These are phyloP conservation scores for Plasmodium berghei DNA, from an alignment of 169 alveolate genomes.

Conservation along the genomic window DNA sequence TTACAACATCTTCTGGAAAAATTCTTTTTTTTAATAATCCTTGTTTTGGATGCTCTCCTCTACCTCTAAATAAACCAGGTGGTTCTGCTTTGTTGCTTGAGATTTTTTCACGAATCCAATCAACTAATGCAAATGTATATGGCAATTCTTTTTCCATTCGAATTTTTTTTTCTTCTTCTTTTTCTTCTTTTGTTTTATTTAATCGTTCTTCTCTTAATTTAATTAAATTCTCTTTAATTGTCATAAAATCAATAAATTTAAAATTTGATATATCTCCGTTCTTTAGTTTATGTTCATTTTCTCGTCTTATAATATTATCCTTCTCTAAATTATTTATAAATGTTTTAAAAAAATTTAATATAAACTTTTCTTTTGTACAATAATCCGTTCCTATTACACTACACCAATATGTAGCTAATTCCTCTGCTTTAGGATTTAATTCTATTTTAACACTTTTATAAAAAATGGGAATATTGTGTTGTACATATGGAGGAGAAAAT, in stretches of 20 bases:
- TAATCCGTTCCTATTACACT: conserved; percentile 94
- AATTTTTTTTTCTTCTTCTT: conserved; percentile 87
- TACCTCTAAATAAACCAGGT: conserved; percentile 99
- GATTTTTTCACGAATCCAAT: conserved; percentile 93
- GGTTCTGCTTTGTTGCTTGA: conserved; percentile 96
- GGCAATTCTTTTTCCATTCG: conserved; percentile 84
- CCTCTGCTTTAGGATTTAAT: conserved; percentile 96
- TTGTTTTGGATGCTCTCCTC: conserved; percentile 99
- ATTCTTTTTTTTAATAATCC: conserved; percentile 93
- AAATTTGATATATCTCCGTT: conserved; percentile 79
- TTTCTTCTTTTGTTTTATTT: conserved; percentile 88
- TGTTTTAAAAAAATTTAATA: conserved; percentile 92
- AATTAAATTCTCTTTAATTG: conserved; percentile 89
- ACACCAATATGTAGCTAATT: conserved; percentile 97
- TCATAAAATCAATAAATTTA: conserved; percentile 92
- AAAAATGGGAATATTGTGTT: conserved; percentile 87
- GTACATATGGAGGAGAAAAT: conserved; percentile 92
- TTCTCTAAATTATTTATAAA: conserved; percentile 86
- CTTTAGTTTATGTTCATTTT: conserved; percentile 77
- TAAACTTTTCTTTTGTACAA: conserved; percentile 92
- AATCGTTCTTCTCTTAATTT: conserved; percentile 87
- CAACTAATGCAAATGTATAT: conserved; percentile 88
- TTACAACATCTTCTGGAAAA: conserved; percentile 95
- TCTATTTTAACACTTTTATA: conserved; percentile 91
- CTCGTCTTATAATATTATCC: conserved; percentile 81